Evolutionary conservation across 176 grass and related monocot species (phyloP), one percentile per base, ranked within the genome.

Genomic region (Tillandsia fasciculata): DNA sequence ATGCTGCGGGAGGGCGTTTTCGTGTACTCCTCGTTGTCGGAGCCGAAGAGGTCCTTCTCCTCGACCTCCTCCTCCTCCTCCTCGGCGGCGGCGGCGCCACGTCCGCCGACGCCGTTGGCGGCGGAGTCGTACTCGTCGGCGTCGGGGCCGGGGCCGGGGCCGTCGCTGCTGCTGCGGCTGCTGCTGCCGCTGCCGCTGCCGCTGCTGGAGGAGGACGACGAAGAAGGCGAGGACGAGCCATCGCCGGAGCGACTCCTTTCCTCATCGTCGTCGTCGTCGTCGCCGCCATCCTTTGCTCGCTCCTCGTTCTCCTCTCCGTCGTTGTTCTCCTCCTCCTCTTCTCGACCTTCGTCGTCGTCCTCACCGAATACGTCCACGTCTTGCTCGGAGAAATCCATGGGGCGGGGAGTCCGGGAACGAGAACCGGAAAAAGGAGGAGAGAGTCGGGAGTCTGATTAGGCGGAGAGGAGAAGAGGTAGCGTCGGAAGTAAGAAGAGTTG

Each of bases 21-120:
- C 65, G 85, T 70, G 74, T 93, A 99, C 29, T 92, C 84, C 64
- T 90, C 89, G 70, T 99, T 99, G 64, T 99, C 94, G 52, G 84
- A 85, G 51, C 89, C 94, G 77, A 99, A 99, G 61, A 99, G 81
- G 88, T 99, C 89, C 56, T 78, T 89, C 29, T 89, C 84, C 11
- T 92, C 89, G 42, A 78, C 74, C 9, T 82, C 76, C 24, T 76
- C 82, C 0, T 65, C 78, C 15, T 74, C 79, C 8, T 42, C 33
- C 33, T 42, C 33, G 4, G 0, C 33, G 33, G 53, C n/a, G 24
- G 68, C 69, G 42, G 76, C 66, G 66, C 78, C 73, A 73, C 48
- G 79, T 22, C 67, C 87, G 9, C 63, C 92, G 42, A 63, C 74
- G 14, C 58, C 81, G 49, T 12, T 52, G 26, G 4, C 68, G 4